These are phyloP conservation scores for Penicillium sp. DNA, from an alignment of 2,329 filamentous ascomycete genomes.

Conservation along the genomic window DNA sequence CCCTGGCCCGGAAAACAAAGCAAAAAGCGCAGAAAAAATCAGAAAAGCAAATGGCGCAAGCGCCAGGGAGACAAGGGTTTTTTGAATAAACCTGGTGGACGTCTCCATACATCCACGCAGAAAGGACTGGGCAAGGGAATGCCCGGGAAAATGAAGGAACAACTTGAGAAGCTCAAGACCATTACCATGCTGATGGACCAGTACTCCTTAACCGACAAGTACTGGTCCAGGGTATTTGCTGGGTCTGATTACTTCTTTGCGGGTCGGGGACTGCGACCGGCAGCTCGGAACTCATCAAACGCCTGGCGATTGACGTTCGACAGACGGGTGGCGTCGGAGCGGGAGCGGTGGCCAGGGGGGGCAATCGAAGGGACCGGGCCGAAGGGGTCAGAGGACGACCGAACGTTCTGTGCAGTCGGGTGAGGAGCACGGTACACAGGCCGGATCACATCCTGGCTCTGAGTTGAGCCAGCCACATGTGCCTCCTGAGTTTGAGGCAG, in stretches of 20 bases:
- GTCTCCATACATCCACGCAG: conserved; percentile 4
- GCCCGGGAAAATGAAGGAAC: neutral
- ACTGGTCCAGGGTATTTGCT: too few relatives aligned
- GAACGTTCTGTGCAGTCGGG: neutral
- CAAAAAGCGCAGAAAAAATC: neutral
- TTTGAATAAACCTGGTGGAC: neutral
- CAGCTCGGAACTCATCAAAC: neutral
- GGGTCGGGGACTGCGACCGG: neutral
- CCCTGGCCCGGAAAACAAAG: neutral
- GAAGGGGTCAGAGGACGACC: conserved; percentile 4
- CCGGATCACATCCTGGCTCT: neutral
- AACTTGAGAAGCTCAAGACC: neutral
- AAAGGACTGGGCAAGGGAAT: neutral
- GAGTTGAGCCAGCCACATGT: neutral
- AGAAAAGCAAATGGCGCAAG: neutral
- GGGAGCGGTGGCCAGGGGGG: neutral
- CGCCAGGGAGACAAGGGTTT: neutral
- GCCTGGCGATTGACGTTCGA: neutral
- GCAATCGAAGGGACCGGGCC: neutral
- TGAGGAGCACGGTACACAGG: neutral
- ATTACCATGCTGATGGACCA: neutral
- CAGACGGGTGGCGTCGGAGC: neutral
- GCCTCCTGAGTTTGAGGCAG: neutral
- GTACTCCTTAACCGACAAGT: neutral
- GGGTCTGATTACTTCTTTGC: neutral